A percentile compares a stretch with the other conserved stretches of the same genome.
phyloP scores from a whole-genome alignment of 257 asterid species.

The Agastache rugosa region DNA sequence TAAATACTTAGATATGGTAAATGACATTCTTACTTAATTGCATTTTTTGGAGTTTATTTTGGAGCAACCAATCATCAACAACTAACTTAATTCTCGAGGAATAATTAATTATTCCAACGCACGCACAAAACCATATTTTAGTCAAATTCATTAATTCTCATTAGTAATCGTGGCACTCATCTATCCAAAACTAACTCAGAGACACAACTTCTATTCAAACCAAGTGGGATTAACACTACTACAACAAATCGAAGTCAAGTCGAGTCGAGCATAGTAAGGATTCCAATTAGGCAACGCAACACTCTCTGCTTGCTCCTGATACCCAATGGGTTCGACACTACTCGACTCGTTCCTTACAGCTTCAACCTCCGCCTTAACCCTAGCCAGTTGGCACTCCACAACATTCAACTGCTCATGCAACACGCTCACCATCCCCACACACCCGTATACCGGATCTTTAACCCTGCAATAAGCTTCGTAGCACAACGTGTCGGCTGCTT shows the following conservation, averaged over 20 bases:
- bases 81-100: too few relatives aligned
- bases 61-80: too few relatives aligned
- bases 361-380: background rate
- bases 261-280: background rate
- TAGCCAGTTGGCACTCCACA: background rate
- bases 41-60: too few relatives aligned
- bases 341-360: constrained; percentile 43
- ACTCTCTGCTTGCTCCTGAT: background rate
- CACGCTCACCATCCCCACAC: background rate
- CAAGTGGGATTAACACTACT: constrained; percentile 26
- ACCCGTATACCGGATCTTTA: constrained; percentile 50
- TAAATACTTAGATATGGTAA: too few relatives aligned
- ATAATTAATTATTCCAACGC: too few relatives aligned
- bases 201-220: constrained; percentile 26
- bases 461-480: constrained; percentile 35
- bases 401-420: constrained; percentile 46
- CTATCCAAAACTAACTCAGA: background rate
- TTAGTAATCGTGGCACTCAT: too few relatives aligned
- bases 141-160: too few relatives aligned
- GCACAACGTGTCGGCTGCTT: constrained; percentile 63
- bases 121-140: too few relatives aligned
- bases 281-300: background rate
- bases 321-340: too few relatives aligned
- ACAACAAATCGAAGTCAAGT: background rate
- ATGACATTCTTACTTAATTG: too few relatives aligned